phyloP scores from a whole-genome alignment of 441 rosid genomes.

The Gossypium laxum region DNA sequence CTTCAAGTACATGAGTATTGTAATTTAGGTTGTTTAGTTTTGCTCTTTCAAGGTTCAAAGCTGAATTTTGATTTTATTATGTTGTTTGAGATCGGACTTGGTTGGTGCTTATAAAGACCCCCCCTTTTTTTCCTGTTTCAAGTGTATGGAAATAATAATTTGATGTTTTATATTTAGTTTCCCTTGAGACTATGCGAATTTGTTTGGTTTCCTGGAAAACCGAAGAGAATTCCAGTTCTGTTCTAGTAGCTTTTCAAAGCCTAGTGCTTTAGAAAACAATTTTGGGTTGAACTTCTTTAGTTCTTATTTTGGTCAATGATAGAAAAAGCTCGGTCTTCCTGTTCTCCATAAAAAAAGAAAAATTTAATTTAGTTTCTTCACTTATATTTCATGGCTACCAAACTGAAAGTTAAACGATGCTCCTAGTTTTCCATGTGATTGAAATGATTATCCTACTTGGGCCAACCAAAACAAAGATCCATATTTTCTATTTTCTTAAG shows the following conservation, averaged over 20 bases:
- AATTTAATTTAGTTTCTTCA: background rate
- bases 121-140: background rate
- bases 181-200: background rate
- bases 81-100: background rate
- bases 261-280: background rate
- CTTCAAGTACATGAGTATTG: background rate
- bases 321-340: background rate
- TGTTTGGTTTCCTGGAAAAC: constrained; percentile 12
- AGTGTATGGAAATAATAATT: background rate
- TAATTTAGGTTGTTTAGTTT: background rate
- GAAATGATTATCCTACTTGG: background rate
- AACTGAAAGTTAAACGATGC: background rate
- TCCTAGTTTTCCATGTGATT: constrained; percentile 2
- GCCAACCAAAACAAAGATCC: background rate
- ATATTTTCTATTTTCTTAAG: background rate
- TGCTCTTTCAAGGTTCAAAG: constrained; percentile 2
- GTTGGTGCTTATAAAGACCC: background rate
- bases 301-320: background rate
- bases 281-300: background rate
- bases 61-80: background rate
- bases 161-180: constrained; percentile 2
- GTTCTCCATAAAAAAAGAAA: background rate
- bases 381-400: background rate
- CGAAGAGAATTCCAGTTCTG: background rate
- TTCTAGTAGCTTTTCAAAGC: background rate